Evolutionary conservation across 257 asterid species (phyloP), one percentile per base, ranked within the genome.

Genomic region (Anisodus acutangulus): DNA sequence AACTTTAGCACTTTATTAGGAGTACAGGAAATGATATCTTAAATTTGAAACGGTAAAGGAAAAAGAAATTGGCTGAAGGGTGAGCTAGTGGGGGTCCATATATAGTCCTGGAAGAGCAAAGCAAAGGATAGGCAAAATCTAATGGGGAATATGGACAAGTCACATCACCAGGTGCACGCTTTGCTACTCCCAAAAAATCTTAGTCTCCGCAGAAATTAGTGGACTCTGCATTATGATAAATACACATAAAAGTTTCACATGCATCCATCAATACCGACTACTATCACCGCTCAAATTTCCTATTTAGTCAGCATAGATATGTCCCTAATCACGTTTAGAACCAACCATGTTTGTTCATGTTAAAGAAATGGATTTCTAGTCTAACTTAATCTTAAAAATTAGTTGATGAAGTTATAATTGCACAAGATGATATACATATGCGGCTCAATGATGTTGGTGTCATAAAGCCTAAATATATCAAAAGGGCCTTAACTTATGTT

Each of bases 161-260:
- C 88, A 51, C 81, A 84, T 88, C 91, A 85, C 81, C 47, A 84
- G 60, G 70, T 41, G 87, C 90, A 88, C 85, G 90, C 89, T 54
- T 41, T 81, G 17, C 19, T 82, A 54, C 35, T 55, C 57, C 47
- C n/a, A 53, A 39, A 76, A 76, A 1, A 26, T 26, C 22, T 51
- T 8, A 70, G 11, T 26, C 58, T 13, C 31, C 58, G 13, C 62
- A 74, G 45, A 74, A 26, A 51, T 12, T 22, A 51, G 63, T 76
- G 63, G 63, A 26, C 2, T 49, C 19, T 6, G 43, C 12, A 6
- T n/a, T 17, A 71, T 1, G n/a, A 4, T 54, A 53, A 53, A 11
- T 3, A 53, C 57, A 3, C 15, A 10, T 10, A 69, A 58, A 68
- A 7, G 19, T 82, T 63, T 70, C 71, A 64, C 31, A 63, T 26